A percentile compares a stretch with the other conserved stretches of the same genome.
Conservation (phyloP, 345 rosid species). For the Euclidium syriacum region DNA sequence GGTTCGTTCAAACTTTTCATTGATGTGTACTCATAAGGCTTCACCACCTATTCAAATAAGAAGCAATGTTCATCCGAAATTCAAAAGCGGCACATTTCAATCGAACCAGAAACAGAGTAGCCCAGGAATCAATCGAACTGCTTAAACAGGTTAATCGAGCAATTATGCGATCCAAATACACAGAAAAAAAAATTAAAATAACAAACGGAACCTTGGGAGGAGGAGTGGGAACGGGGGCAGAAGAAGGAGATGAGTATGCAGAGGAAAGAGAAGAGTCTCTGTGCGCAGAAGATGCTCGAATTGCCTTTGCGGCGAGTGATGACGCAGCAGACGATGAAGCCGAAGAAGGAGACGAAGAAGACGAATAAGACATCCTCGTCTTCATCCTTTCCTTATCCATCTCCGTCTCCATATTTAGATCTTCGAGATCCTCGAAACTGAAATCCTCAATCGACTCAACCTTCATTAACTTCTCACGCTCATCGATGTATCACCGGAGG, state of each 20-base stretch:
- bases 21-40: constrained; percentile 41
- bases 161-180: background rate
- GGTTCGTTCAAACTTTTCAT: constrained; percentile 44
- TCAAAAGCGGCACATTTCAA: background rate
- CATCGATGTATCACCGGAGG: background rate
- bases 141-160: background rate
- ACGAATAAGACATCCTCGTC: constrained; percentile 17
- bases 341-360: constrained; percentile 20
- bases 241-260: constrained; percentile 47
- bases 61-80: background rate
- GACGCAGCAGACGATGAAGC: constrained; percentile 41
- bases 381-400: constrained; percentile 2
- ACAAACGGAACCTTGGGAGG: constrained; percentile 24
- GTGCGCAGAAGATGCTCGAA: constrained; percentile 72
- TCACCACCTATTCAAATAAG: constrained; percentile 35
- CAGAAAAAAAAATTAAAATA: background rate
- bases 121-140: background rate
- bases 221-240: constrained; percentile 27
- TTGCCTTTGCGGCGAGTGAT: constrained; percentile 73
- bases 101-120: background rate
- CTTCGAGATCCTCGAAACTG: constrained; percentile 5
- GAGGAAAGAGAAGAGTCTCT: constrained; percentile 69
- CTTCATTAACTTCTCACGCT: constrained; percentile 2
- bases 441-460: background rate
- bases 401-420: constrained; percentile 18